Conservation (phyloP, 225 moss, liverwort and hornwort species). For the Antitrichia curtipendula region DNA sequence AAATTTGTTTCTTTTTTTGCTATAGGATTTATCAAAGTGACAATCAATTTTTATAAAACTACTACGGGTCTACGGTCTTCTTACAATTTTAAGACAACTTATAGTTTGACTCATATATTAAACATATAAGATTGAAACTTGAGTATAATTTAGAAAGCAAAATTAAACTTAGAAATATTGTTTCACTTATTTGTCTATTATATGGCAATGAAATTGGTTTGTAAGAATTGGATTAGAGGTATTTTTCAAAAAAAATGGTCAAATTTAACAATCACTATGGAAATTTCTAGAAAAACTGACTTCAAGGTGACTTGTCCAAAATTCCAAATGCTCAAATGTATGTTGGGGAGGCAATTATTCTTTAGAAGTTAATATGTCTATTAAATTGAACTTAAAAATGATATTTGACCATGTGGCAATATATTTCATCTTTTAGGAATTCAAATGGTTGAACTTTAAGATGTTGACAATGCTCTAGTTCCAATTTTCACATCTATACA, state of each 20-base stretch:
- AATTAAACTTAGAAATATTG: neutral
- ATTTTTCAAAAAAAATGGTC: neutral
- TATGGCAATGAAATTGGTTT: neutral
- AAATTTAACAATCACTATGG: neutral
- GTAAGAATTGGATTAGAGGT: neutral
- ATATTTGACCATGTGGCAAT: too few relatives aligned
- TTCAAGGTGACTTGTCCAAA: neutral
- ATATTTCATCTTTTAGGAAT: too few relatives aligned
- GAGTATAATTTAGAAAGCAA: neutral
- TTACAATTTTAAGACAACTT: neutral
- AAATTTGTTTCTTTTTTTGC: too few relatives aligned
- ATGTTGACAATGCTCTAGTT: too few relatives aligned
- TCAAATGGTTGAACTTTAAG: too few relatives aligned
- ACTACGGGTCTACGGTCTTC: neutral
- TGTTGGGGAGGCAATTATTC: neutral
- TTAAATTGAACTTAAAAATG: too few relatives aligned
- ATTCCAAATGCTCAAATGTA: neutral
- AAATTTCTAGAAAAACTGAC: neutral
- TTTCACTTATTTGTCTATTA: neutral
- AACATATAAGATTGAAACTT: neutral
- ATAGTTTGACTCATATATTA: neutral
- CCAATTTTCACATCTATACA: too few relatives aligned
- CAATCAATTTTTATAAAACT: neutral
- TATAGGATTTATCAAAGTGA: neutral
- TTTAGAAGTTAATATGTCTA: too few relatives aligned